Conservation (phyloP, 306 rosid genomes). For the Vigna angularis region DNA sequence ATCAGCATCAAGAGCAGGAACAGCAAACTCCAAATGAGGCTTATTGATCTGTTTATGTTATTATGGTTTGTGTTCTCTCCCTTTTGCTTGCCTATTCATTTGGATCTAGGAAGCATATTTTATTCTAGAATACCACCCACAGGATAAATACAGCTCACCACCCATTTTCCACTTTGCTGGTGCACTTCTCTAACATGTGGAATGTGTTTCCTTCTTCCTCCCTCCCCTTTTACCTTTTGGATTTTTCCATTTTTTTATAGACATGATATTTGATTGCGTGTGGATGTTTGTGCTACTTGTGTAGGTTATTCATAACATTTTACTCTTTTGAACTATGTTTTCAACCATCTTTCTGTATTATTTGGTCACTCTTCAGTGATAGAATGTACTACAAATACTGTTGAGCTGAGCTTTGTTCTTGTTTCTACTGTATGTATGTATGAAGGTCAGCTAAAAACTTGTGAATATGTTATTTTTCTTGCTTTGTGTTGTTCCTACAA, state of each 20-base stretch:
- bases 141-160: slow-evolving; percentile 63
- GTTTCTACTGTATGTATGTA: neutral
- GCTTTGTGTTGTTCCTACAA: neutral
- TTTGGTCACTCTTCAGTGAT: neutral
- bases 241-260: neutral
- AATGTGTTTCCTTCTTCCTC: slow-evolving; percentile 50
- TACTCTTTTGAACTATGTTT: slow-evolving; percentile 30
- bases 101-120: slow-evolving; percentile 39
- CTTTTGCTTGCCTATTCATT: neutral
- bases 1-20: slow-evolving; percentile 48
- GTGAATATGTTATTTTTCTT: neutral
- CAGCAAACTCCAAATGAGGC: slow-evolving; percentile 43
- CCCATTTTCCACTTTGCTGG: slow-evolving; percentile 91
- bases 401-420: neutral
- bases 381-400: neutral
- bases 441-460: neutral
- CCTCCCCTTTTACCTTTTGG: slow-evolving; percentile 14
- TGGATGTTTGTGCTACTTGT: slow-evolving; percentile 30
- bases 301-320: slow-evolving; percentile 18
- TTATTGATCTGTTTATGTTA: slow-evolving; percentile 48
- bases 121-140: slow-evolving; percentile 41
- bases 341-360: slow-evolving; percentile 5
- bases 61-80: slow-evolving; percentile 57
- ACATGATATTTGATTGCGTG: slow-evolving; percentile 41
- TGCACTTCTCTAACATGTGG: slow-evolving; percentile 72